Percentiles rank a stretch among this genome's conserved stretches.
Conservation (phyloP, 768 basidiomycete species). For the Trametopsis cervina region DNA sequence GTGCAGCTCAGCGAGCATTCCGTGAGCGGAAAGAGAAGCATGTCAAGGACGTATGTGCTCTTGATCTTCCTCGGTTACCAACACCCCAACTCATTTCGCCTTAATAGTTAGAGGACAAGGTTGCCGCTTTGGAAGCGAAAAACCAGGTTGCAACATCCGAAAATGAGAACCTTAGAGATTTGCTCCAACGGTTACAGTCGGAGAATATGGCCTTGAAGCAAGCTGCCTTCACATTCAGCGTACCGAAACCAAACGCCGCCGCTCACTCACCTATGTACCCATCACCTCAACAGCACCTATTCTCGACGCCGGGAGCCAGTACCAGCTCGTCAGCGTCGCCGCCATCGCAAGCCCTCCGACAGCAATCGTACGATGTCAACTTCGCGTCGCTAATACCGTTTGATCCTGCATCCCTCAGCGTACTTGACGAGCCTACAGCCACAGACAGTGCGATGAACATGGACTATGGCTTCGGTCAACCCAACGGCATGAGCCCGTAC, state of each 20-base stretch:
- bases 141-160: constrained; percentile 66
- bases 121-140: constrained; percentile 79
- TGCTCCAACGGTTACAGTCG: constrained; percentile 75
- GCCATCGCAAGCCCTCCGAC: constrained; percentile 2
- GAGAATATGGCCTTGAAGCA: constrained; percentile 84
- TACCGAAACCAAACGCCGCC: constrained; percentile 40
- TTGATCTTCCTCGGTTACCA: background rate
- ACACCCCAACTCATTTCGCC: constrained; percentile 1
- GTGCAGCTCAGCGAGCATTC: constrained; percentile 96
- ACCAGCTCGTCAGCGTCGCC: constrained; percentile 16
- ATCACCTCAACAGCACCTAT: constrained; percentile 13
- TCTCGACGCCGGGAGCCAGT: constrained; percentile 22
- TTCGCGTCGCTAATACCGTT: constrained; percentile 65
- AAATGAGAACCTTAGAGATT: constrained; percentile 85
- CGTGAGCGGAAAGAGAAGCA: constrained; percentile 96
- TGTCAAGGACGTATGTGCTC: constrained; percentile 78
- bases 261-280: constrained; percentile 12
- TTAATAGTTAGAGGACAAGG: constrained; percentile 80
- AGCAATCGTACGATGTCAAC: constrained; percentile 31
- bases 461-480: constrained; percentile 45
- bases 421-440: constrained; percentile 57
- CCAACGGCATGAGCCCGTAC: constrained; percentile 43
- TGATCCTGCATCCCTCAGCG: constrained; percentile 58
- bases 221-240: constrained; percentile 74
- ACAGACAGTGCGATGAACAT: constrained; percentile 53